Conservation (phyloP, 2,329 filamentous ascomycete genomes). For the Aspergillus intermedius region DNA sequence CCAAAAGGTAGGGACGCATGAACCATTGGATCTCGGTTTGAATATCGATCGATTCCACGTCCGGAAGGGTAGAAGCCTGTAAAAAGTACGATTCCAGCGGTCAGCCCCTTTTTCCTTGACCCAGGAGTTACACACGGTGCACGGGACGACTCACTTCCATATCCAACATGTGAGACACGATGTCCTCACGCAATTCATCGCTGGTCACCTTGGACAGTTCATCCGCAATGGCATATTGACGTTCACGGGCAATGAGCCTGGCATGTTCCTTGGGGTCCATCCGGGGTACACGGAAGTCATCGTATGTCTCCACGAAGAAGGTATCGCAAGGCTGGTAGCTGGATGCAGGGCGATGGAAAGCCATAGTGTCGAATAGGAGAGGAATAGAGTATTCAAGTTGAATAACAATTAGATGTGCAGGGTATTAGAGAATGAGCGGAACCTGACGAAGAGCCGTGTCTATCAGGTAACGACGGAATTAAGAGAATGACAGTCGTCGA, state of each 20-base stretch:
- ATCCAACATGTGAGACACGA: conserved; percentile 85
- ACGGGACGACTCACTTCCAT: conserved; percentile 63
- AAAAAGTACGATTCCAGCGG: conserved; percentile 19
- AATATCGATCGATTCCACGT: conserved; percentile 97
- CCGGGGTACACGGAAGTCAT: conserved; percentile 45
- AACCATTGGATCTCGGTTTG: conserved; percentile 99
- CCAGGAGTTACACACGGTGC: neutral
- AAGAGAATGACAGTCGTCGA: conserved; percentile 48
- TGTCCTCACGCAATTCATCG: conserved; percentile 90
- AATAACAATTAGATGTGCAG: conserved; percentile 19
- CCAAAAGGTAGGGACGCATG: conserved; percentile 95
- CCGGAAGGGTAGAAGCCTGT: conserved; percentile 77
- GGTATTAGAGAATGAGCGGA: conserved; percentile 33
- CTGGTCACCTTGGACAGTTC: conserved; percentile 78
- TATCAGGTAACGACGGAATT: conserved; percentile 36
- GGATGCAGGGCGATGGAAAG: conserved; percentile 46
- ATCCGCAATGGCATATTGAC: conserved; percentile 80
- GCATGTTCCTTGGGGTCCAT: conserved; percentile 68
- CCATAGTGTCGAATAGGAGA: conserved; percentile 42
- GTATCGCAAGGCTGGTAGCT: conserved; percentile 60
- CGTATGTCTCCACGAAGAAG: conserved; percentile 59
- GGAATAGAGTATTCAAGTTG: conserved; percentile 11
- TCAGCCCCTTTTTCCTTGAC: neutral
- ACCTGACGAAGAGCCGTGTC: conserved; percentile 34
- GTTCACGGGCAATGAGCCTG: conserved; percentile 70